phyloP scores from a whole-genome alignment of 305 asterid species.

The Fraxinus floribunda region DNA sequence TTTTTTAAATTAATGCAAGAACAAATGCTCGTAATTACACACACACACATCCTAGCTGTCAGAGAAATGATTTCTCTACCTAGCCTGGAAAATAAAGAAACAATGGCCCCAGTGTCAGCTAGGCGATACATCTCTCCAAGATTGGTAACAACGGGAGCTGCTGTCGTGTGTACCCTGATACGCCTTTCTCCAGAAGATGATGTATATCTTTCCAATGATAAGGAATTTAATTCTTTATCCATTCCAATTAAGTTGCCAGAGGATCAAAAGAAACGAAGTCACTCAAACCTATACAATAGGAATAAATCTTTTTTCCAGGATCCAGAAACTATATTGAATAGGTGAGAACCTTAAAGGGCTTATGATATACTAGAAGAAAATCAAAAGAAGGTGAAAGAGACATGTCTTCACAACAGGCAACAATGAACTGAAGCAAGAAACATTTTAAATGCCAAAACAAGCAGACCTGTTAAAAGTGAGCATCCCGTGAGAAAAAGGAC shows the following conservation, averaged over 20 bases:
- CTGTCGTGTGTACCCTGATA: slow-evolving; percentile 95
- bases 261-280: neutral
- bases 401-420: neutral
- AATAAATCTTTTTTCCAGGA: neutral
- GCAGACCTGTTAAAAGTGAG: neutral
- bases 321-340: neutral
- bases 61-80: slow-evolving; percentile 44
- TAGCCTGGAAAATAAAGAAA: slow-evolving; percentile 81
- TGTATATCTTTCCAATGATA: slow-evolving; percentile 67
- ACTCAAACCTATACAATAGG: neutral
- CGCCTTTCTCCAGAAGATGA: slow-evolving; percentile 98
- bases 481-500: neutral
- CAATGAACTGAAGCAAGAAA: neutral
- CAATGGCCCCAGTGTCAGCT: slow-evolving; percentile 86
- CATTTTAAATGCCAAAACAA: slow-evolving; percentile 11
- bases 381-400: neutral
- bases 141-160: slow-evolving; percentile 93
- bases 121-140: slow-evolving; percentile 89
- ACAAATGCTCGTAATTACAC: neutral
- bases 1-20: neutral
- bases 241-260: slow-evolving; percentile 17
- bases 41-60: neutral
- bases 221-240: slow-evolving; percentile 30
- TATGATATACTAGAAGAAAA: neutral
- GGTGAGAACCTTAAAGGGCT: neutral